Percentiles rank a stretch among this genome's conserved stretches.
phyloP scores from a whole-genome alignment of 306 rosid species.

The Begonia loranthoides region DNA sequence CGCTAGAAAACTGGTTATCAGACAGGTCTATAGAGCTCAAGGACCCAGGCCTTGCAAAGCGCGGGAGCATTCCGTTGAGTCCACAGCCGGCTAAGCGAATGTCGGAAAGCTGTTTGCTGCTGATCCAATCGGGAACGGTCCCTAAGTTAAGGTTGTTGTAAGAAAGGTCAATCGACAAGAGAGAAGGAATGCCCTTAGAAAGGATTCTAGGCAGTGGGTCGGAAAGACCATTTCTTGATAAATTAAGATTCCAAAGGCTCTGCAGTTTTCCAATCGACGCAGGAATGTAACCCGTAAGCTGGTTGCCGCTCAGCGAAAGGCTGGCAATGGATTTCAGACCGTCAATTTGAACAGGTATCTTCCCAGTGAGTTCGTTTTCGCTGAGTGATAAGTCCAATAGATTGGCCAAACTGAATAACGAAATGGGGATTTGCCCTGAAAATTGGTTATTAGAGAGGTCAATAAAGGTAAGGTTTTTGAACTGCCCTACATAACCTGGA shows the following conservation, averaged over 20 bases:
- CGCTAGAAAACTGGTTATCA: conserved; percentile 44
- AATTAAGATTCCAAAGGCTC: conserved; percentile 77
- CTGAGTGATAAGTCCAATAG: conserved; percentile 65
- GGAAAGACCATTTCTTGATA: conserved; percentile 61
- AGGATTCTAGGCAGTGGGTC: conserved; percentile 54
- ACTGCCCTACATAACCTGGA: conserved; percentile 56
- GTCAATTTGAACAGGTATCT: conserved; percentile 56
- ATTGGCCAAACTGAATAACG: conserved; percentile 48
- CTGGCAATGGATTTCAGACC: conserved; percentile 51
- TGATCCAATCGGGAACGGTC: conserved; percentile 74
- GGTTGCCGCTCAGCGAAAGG: conserved; percentile 57
- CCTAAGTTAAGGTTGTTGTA: conserved; percentile 69
- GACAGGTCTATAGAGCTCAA: conserved; percentile 79
- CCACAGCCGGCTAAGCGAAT: conserved; percentile 77
- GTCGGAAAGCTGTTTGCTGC: conserved; percentile 51
- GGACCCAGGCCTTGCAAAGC: conserved; percentile 40
- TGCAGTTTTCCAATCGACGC: conserved; percentile 51
- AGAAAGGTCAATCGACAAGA: conserved; percentile 77
- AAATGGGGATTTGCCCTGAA: conserved; percentile 51
- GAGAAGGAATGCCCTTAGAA: conserved; percentile 52
- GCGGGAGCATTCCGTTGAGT: conserved; percentile 60
- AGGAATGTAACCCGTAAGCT: conserved; percentile 56
- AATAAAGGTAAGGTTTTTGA: conserved; percentile 35
- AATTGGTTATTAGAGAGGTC: conserved; percentile 71
- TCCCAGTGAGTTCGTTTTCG: conserved; percentile 65